Percentiles rank a stretch among this genome's conserved stretches.
Conservation (phyloP, 139 green algal genomes). For the Limnomonas spitsbergensis region DNA sequence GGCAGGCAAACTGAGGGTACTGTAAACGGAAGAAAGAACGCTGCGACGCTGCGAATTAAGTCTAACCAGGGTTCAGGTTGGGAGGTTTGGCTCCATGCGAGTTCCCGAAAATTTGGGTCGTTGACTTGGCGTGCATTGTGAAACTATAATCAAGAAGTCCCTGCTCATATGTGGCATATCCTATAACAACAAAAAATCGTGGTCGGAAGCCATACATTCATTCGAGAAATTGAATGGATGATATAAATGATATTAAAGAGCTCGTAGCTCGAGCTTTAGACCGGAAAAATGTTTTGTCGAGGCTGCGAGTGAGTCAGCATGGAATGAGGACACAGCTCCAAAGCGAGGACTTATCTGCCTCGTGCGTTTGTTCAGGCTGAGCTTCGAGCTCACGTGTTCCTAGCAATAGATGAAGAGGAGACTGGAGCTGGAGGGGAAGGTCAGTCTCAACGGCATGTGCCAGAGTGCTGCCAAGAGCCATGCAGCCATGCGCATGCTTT, state of each 20-base stretch:
- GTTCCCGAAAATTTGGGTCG: not conserved
- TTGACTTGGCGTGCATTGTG: no score
- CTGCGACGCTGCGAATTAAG: not conserved
- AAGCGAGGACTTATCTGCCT: not conserved
- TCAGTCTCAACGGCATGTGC: not conserved
- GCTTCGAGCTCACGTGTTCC: constrained; percentile 46
- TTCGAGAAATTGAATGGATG: not conserved
- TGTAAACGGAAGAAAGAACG: not conserved
- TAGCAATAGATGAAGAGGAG: constrained; percentile 48
- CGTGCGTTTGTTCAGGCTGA: constrained; percentile 32
- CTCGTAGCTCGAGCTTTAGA: constrained; percentile 17
- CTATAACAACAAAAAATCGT: no score
- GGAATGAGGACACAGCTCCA: constrained; percentile 6
- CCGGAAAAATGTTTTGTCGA: constrained; percentile 17
- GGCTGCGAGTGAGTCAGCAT: constrained; percentile 8
- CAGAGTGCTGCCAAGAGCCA: no score
- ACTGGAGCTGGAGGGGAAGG: constrained; percentile 16
- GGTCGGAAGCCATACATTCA: no score
- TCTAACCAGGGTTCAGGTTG: not conserved
- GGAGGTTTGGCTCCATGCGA: not conserved
- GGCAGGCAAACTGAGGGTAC: constrained; percentile 9
- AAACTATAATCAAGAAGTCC: no score
- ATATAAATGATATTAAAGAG: constrained; percentile 26
- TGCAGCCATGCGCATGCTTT: no score
- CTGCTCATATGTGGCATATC: no score